These are phyloP conservation scores for Drechslerella dactyloides DNA, from an alignment of 2,329 filamentous ascomycete genomes.

Conservation along the genomic window DNA sequence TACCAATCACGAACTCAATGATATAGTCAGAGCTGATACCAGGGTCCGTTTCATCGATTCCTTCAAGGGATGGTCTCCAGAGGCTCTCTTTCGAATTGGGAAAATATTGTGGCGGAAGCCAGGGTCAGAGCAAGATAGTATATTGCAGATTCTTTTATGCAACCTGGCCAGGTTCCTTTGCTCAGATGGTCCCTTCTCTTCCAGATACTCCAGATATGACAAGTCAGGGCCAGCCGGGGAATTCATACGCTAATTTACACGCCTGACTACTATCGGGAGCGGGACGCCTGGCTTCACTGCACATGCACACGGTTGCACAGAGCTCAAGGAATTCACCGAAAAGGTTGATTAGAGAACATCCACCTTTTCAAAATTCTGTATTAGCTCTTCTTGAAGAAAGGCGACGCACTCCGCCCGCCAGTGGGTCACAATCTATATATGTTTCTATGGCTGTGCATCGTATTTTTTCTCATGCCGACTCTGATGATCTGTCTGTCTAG, in stretches of 20 bases:
- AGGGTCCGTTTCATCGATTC: slow-evolving; percentile 50
- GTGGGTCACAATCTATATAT: background rate
- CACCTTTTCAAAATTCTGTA: background rate
- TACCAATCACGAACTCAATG: slow-evolving; percentile 27
- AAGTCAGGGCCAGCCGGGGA: slow-evolving; percentile 14
- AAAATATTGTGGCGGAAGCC: slow-evolving; percentile 38
- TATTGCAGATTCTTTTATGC: background rate
- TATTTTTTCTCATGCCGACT: background rate
- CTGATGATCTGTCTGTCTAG: background rate
- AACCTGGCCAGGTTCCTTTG: slow-evolving; percentile 3
- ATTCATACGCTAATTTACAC: slow-evolving; percentile 12
- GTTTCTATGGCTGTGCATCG: slow-evolving; percentile 7
- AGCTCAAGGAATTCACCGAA: slow-evolving; percentile 34
- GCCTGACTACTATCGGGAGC: slow-evolving; percentile 28
- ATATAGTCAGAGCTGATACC: slow-evolving; percentile 47
- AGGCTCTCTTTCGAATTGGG: slow-evolving; percentile 26
- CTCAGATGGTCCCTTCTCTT: background rate
- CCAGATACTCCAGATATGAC: slow-evolving; percentile 19
- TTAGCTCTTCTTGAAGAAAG: background rate
- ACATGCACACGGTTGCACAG: slow-evolving; percentile 41
- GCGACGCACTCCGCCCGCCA: background rate
- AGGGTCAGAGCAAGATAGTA: slow-evolving; percentile 16
- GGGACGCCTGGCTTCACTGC: slow-evolving; percentile 26
- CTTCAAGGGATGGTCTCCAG: slow-evolving; percentile 36
- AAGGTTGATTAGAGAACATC: slow-evolving; percentile 31